Conservation (phyloP, 1,139 yeast species). For the Magnusiomyces tetraspermus region DNA sequence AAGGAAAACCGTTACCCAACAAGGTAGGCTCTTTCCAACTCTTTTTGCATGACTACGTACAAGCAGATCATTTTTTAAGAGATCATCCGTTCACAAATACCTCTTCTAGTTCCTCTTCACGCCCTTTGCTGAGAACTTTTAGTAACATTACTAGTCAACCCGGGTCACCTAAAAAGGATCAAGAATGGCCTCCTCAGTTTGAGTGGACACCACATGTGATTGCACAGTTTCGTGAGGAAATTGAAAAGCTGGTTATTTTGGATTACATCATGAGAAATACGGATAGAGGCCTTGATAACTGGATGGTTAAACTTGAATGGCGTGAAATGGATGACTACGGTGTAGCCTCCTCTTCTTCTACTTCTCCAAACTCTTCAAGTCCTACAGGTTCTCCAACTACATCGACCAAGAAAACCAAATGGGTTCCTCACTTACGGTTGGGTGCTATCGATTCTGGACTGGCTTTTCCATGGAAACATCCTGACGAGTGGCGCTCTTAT, state of each 20-base stretch:
- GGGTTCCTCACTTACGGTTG: conserved; percentile 39
- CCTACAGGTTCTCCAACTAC: conserved; percentile 5
- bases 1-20: conserved; percentile 31
- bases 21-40: conserved; percentile 64
- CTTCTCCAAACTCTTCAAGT: not conserved
- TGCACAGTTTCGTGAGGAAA: conserved; percentile 48
- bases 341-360: not conserved
- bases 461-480: conserved; percentile 76
- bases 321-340: not conserved
- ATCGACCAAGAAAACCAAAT: not conserved
- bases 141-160: not conserved
- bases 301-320: conserved; percentile 65
- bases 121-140: conserved; percentile 1
- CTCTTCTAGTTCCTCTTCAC: not conserved
- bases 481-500: conserved; percentile 73
- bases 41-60: conserved; percentile 49
- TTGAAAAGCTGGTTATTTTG: conserved; percentile 60
- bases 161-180: not conserved
- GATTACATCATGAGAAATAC: conserved; percentile 71
- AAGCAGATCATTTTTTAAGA: conserved; percentile 53
- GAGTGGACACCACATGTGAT: conserved; percentile 48
- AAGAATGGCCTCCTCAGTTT: conserved; percentile 30
- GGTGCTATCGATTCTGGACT: conserved; percentile 75
- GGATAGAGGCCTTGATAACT: conserved; percentile 64
- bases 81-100: conserved; percentile 47